phyloP scores from a whole-genome alignment of 2,329 filamentous ascomycete genomes.

The Neodidymelliopsis sp. region DNA sequence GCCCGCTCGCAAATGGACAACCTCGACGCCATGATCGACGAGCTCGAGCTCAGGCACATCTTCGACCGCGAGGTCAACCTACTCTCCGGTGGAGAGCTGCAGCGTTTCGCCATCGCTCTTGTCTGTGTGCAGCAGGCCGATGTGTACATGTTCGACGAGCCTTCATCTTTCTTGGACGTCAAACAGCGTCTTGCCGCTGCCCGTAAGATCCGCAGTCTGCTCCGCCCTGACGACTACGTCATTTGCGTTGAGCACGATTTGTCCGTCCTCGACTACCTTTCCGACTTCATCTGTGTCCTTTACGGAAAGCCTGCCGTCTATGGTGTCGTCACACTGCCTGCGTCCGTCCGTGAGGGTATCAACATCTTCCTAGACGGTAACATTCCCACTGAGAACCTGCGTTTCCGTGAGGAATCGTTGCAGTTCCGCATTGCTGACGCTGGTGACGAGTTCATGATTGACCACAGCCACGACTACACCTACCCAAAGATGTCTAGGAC shows the following conservation, averaged over 20 bases:
- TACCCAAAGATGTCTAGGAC: conserved; percentile 96
- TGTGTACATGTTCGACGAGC: conserved; percentile 98
- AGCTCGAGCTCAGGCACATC: conserved; percentile 87
- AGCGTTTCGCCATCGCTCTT: conserved; percentile 95
- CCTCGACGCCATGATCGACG: conserved; percentile 79
- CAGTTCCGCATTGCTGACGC: conserved; percentile 94
- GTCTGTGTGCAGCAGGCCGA: conserved; percentile 96
- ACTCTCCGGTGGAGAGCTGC: conserved; percentile 95
- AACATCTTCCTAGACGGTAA: conserved; percentile 99
- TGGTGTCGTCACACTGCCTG: conserved; percentile 93
- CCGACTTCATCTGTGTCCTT: conserved; percentile 96
- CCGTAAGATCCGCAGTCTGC: conserved; percentile 87
- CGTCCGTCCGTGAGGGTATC: conserved; percentile 98
- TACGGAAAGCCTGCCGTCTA: conserved; percentile 96
- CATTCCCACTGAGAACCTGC: conserved; percentile 97
- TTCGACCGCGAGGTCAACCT: conserved; percentile 88
- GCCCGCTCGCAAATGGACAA: conserved; percentile 80
- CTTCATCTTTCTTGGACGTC: conserved; percentile 98
- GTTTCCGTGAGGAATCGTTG: conserved; percentile 95
- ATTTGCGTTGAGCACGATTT: conserved; percentile 99
- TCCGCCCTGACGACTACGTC: conserved; percentile 90
- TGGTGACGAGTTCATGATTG: conserved; percentile 83
- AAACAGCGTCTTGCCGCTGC: conserved; percentile 97
- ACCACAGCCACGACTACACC: conserved; percentile 82
- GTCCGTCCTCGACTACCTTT: conserved; percentile 97